A percentile compares a stretch with the other conserved stretches of the same genome.
These are phyloP conservation scores for Zygosaccharomyces sapae DNA, from an alignment of 1,139 yeast species.

Conservation along the genomic window DNA sequence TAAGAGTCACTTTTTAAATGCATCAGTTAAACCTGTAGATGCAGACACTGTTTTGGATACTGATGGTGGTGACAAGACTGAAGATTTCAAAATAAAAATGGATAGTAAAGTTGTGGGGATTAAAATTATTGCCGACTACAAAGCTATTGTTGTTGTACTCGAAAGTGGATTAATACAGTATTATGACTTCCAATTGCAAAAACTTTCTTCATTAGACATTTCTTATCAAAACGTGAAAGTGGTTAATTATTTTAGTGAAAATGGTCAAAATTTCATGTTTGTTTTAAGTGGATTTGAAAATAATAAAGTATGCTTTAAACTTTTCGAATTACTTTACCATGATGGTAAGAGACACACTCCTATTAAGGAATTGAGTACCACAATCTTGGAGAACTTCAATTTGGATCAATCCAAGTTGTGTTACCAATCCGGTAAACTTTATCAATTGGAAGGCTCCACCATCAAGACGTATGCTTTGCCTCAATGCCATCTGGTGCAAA, in stretches of 20 bases:
- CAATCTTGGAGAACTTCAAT: constrained; percentile 27
- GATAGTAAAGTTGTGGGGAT: constrained; percentile 36
- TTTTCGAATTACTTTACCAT: constrained; percentile 20
- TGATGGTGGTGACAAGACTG: constrained; percentile 21
- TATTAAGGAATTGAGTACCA: constrained; percentile 28
- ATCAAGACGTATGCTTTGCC: constrained; percentile 31
- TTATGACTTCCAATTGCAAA: constrained; percentile 31
- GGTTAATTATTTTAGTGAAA: constrained; percentile 24
- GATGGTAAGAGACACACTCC: constrained; percentile 12
- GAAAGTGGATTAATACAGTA: constrained; percentile 44
- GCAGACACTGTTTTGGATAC: constrained; percentile 17
- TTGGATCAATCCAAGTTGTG: constrained; percentile 23
- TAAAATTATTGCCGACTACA: constrained; percentile 28
- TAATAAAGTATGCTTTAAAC: constrained; percentile 26
- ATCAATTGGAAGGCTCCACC: constrained; percentile 21
- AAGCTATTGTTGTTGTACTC: constrained; percentile 41
- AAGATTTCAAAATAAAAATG: constrained; percentile 31
- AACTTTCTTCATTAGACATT: constrained; percentile 23
- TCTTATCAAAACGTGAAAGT: constrained; percentile 25
- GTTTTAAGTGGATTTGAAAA: constrained; percentile 25
- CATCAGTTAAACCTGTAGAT: constrained; percentile 17
- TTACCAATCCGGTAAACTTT: constrained; percentile 30
- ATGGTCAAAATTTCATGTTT: constrained; percentile 19
- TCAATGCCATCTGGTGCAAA: constrained; percentile 31
- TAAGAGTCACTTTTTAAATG: constrained; percentile 21